Base-by-base conservation (phyloP, 331 rosid genomes). In the Prunus yedoensis region DNA sequence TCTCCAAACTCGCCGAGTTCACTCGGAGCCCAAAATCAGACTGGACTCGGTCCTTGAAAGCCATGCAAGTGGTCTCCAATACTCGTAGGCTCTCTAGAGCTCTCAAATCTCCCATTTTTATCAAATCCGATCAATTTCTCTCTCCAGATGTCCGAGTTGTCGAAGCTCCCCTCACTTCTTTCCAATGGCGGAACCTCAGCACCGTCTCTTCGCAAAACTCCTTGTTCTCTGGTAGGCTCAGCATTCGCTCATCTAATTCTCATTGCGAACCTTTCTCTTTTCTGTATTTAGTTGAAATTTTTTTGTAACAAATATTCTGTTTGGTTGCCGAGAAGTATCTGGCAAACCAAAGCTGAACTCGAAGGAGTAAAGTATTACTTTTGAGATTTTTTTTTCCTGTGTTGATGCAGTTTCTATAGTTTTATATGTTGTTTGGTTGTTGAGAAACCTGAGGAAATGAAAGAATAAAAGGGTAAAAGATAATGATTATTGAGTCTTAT, bases 21-120 rank as follows among this genome's bases (percentile, higher is more conserved):
- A 76, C 82, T 66, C 84, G 8, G 66, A 64, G 53, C 53, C 52
- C 54, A 23, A 3, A 64, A 76, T 79, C 79, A 43, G 61, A 75
- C 18, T 59, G 8, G 61, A 83, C 86, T 76, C 71, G 21, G 79
- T 60, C 45, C 59, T 10, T 50, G 23, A 57, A 76, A 78, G 81
- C 91, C 77, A 91, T 95, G 99, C 96, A 89, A 83, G 82, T 83
- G 56, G 7, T 83, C 63, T 87, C 87, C 62, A 87, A 68, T 56
- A 80, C 94, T 80, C 88, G 93, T 64, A 79, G 94, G 41, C 80
- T 85, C 85, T 77, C 89, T 53, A 75, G 85, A 54, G 62, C 78
- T 4, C 53, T 95, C 66, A 83, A 85, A 76, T 85, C 89, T 82
- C 76, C 82, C 28, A 56, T 82, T 47, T 66, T 43, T 43, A 27